Evolutionary conservation across 176 grass and related monocot genomes (phyloP).

Genomic region (Lolium multiflorum): DNA sequence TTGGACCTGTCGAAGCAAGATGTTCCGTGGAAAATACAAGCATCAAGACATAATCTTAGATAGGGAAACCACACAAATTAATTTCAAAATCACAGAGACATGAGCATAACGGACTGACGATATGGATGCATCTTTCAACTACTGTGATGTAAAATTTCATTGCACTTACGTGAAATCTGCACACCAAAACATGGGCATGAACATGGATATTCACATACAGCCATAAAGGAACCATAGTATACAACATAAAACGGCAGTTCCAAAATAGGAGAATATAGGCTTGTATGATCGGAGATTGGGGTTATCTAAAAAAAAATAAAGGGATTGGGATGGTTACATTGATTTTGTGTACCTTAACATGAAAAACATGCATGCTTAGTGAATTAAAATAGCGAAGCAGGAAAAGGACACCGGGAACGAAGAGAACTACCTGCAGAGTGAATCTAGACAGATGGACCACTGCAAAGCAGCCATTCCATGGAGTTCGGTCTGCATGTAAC

Average conservation of each 20-base stretch:
- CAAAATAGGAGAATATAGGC: not conserved
- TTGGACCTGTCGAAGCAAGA: slow-evolving; percentile 59
- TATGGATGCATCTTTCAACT: not conserved
- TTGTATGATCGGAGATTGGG: not conserved
- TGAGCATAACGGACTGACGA: not conserved
- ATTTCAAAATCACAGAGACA: not conserved
- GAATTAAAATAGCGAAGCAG: not conserved
- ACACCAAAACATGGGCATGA: not conserved
- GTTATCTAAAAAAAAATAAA: too few relatives aligned
- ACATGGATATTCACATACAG: not conserved
- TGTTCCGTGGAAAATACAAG: not conserved
- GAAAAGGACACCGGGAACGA: slow-evolving; percentile 12
- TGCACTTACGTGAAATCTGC: not conserved
- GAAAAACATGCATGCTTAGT: not conserved
- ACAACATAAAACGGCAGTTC: not conserved
- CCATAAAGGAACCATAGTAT: not conserved
- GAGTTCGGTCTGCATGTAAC: slow-evolving; percentile 73
- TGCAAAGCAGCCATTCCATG: slow-evolving; percentile 93
- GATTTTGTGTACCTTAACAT: slow-evolving; percentile 1
- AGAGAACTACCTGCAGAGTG: slow-evolving; percentile 70
- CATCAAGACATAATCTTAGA: not conserved
- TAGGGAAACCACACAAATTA: not conserved
- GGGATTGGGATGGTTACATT: not conserved
- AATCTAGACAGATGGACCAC: slow-evolving; percentile 92
- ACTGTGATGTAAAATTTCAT: not conserved